These are phyloP conservation scores for sunflower (Helianthus annuus) DNA, from an alignment of 129 eudicot species.

Conservation along the genomic window DNA sequence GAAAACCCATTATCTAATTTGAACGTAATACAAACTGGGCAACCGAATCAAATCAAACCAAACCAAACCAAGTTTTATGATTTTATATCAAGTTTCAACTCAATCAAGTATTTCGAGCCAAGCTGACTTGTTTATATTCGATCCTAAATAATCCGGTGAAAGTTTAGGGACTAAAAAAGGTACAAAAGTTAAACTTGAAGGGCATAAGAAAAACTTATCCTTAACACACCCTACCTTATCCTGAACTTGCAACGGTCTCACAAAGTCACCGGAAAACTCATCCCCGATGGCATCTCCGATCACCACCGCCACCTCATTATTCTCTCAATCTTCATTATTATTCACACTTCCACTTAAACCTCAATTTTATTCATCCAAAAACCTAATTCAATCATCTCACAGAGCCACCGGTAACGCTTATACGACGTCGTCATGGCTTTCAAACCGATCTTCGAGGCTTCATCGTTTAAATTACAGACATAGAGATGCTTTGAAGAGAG, in stretches of 20 bases:
- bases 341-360: conserved; percentile 22
- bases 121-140: too few relatives aligned
- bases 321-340: conserved; percentile 27
- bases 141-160: not conserved
- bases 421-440: conserved; percentile 23
- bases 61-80: too few relatives aligned
- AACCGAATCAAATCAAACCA: too few relatives aligned
- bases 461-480: conserved; percentile 8
- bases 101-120: too few relatives aligned
- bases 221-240: conserved; percentile 26
- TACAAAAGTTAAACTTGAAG: not conserved
- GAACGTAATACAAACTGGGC: too few relatives aligned
- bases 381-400: conserved; percentile 22
- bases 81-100: too few relatives aligned
- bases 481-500: conserved; percentile 28
- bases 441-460: conserved; percentile 19
- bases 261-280: conserved; percentile 24
- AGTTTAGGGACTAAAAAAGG: conserved; percentile 5
- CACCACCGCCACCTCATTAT: conserved; percentile 20
- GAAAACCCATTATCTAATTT: too few relatives aligned
- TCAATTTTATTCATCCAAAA: conserved; percentile 23
- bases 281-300: conserved; percentile 33
- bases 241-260: not conserved
- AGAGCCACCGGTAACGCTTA: not conserved
- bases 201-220: not conserved